Evolutionary conservation across 305 asterid genomes (phyloP), one percentile per base, ranked within the genome.

Genomic region (Solanum aculeatissimum): DNA sequence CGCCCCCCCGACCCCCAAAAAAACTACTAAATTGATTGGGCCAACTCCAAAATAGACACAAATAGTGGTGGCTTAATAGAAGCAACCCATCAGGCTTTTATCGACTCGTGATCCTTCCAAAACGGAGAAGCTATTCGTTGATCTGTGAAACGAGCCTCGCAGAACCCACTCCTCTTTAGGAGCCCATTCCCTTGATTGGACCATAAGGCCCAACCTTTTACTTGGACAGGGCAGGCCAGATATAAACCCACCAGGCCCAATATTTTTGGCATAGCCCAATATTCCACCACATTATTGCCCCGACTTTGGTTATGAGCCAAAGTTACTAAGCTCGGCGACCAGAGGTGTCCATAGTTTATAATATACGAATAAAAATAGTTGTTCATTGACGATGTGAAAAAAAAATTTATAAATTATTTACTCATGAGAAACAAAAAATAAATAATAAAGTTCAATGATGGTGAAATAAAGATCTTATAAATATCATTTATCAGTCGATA

Each of bases 341-440:
- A 7, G 0, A 13, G 2, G 0, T 21, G 15, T 23, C 21, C 4
- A 4, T 45, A 0, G 0, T 72, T 21, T 6, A 0, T 43, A 12
- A 72, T 72, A 72, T 3, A 72, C 0, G 1, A 7, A 4, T 43
- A 14, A 72, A 72, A 72, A 12, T 43, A 72, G 11, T 42, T 72
- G 1, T 43, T 43, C 21, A 25, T 71, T 21, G 2, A 12, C n/a
- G 13, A 14, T 38, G 57, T 42, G 38, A 57, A 7, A n/a, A 19
- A n/a, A 18, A 11, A 0, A 0, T 19, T 35, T n/a, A 21, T 71
- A 3, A 43, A 42, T 42, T 43, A n/a, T 42, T 71, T 42, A 13
- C 1, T n/a, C 4, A 10, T 40, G 6, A 19, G 6, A 19, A 69
- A 40, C 18, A 68, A 3, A 66, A 69, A 38, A 38, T 6, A 23